Evolutionary conservation across 129 eudicot genomes (phyloP).

Genomic region (Smallanthus sonchifolius): DNA sequence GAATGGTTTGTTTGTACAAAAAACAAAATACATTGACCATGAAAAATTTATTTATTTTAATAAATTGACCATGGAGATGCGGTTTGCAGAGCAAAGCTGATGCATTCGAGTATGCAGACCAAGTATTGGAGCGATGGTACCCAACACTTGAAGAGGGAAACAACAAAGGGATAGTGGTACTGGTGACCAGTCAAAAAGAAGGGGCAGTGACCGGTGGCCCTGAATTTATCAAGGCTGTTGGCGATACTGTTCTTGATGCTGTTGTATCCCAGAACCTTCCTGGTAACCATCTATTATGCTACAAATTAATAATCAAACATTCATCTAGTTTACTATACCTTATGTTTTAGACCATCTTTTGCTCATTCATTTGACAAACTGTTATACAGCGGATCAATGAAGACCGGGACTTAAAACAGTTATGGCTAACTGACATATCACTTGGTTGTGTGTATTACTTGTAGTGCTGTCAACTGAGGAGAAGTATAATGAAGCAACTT

Average conservation of each 20-base stretch:
- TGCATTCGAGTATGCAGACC: constrained; percentile 99
- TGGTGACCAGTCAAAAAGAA: constrained; percentile 95
- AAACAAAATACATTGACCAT: neutral
- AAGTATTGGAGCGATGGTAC: constrained; percentile 94
- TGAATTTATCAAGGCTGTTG: constrained; percentile 88
- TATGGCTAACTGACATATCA: neutral
- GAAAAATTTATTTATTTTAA: neutral
- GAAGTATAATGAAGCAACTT: constrained; percentile 89
- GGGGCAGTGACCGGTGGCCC: constrained; percentile 99
- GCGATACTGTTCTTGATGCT: constrained; percentile 90
- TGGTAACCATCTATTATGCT: constrained; percentile 36
- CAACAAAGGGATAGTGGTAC: constrained; percentile 92
- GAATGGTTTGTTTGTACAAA: neutral
- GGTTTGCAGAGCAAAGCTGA: constrained; percentile 92
- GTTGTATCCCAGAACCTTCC: constrained; percentile 96
- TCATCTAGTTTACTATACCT: neutral
- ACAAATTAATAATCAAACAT: neutral
- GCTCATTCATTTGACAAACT: neutral
- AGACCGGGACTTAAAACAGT: neutral
- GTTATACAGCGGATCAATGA: neutral
- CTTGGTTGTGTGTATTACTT: constrained; percentile 10
- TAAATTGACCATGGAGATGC: neutral
- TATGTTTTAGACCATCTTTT: neutral
- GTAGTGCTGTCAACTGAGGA: constrained; percentile 95
- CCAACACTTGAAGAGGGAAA: constrained; percentile 91